Evolutionary conservation across 169 alveolate species (phyloP).

Genomic region (Plasmodium cynomolgi): DNA sequence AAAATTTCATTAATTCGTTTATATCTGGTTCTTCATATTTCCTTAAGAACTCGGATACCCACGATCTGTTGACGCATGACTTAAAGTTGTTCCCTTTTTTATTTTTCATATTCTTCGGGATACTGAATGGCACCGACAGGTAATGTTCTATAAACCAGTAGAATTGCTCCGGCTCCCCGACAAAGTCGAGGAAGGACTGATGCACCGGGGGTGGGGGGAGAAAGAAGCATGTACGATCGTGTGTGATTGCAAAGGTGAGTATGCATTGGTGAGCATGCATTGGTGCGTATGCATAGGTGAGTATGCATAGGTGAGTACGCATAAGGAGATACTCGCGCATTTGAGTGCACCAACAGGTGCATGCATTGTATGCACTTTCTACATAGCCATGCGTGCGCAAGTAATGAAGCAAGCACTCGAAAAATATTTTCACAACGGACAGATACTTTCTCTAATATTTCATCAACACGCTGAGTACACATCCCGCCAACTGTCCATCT

Average conservation of each 20-base stretch:
- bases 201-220: background rate
- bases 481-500: background rate
- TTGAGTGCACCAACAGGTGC: background rate
- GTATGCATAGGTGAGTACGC: background rate
- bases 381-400: background rate
- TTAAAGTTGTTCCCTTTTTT: background rate
- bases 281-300: background rate
- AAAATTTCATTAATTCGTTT: background rate
- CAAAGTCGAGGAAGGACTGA: constrained; percentile 65
- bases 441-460: background rate
- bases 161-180: constrained; percentile 70
- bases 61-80: constrained; percentile 16
- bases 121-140: constrained; percentile 42
- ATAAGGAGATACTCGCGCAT: background rate
- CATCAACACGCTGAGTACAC: background rate
- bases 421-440: background rate
- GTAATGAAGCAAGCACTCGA: background rate
- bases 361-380: background rate
- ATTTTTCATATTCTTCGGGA: constrained; percentile 9
- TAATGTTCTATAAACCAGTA: constrained; percentile 60
- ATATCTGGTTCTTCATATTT: constrained; percentile 49
- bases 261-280: background rate
- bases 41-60: constrained; percentile 61
- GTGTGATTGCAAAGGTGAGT: background rate
- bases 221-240: background rate